These are phyloP conservation scores for Globisporangium ultimum DNA, from an alignment of 352 stramenopile genomes.

Conservation along the genomic window DNA sequence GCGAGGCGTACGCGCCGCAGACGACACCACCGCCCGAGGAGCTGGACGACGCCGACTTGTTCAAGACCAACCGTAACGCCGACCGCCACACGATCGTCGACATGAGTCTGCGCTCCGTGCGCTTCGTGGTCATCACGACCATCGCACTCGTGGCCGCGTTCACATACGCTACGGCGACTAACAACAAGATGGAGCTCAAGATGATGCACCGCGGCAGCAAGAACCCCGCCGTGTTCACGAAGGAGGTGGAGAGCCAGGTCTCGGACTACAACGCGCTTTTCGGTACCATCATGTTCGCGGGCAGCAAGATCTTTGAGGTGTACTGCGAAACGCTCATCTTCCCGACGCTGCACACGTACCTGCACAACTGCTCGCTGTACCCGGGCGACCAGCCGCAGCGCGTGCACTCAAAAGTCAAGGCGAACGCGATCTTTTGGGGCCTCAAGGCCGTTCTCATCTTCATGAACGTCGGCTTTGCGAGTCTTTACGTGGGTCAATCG, in stretches of 20 bases:
- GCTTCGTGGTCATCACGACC: conserved; percentile 38
- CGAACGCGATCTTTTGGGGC: conserved; percentile 48
- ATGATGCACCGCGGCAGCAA: too few relatives aligned
- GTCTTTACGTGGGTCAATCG: conserved; percentile 49
- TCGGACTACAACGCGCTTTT: conserved; percentile 8
- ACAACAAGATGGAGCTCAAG: too few relatives aligned
- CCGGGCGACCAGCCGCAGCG: conserved; percentile 49
- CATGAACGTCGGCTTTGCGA: conserved; percentile 60
- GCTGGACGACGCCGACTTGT: too few relatives aligned
- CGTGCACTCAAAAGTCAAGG: conserved; percentile 40
- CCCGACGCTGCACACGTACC: conserved; percentile 47
- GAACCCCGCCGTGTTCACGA: too few relatives aligned
- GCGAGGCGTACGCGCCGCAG: too few relatives aligned
- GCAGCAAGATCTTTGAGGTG: conserved; percentile 53
- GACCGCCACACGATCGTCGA: conserved; percentile 36
- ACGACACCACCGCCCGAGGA: too few relatives aligned
- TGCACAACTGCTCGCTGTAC: conserved; percentile 60
- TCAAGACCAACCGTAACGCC: too few relatives aligned
- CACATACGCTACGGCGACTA: too few relatives aligned
- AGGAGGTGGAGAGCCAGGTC: too few relatives aligned
- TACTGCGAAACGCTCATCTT: conserved; percentile 62
- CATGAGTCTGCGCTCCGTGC: conserved; percentile 9
- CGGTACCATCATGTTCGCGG: conserved; percentile 41
- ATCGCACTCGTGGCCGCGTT: conserved; percentile 15
- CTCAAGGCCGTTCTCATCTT: conserved; percentile 60